Conservation (phyloP, 352 stramenopile species). For the Globisporangium paddicum region DNA sequence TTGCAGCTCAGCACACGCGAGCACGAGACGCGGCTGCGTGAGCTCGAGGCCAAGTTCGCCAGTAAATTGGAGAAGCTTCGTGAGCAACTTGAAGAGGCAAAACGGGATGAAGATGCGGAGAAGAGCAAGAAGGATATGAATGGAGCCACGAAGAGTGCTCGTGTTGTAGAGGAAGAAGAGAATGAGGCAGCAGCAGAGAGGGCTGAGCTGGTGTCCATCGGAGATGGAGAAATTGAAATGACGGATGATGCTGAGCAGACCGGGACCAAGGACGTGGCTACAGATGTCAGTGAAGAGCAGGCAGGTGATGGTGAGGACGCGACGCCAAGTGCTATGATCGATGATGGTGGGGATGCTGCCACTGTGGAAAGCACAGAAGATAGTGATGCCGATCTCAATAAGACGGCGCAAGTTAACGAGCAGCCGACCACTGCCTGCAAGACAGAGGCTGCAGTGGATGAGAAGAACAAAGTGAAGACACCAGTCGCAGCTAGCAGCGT, state of each 20-base stretch:
- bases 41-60: slow-evolving; percentile 44
- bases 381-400: neutral
- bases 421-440: neutral
- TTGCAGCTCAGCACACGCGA: slow-evolving; percentile 28
- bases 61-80: slow-evolving; percentile 44
- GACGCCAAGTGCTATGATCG: neutral
- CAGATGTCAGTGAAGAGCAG: neutral
- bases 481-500: too few species aligned
- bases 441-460: neutral
- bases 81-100: slow-evolving; percentile 35
- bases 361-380: neutral
- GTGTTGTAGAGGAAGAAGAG: slow-evolving; percentile 13
- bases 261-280: neutral
- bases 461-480: neutral
- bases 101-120: slow-evolving; percentile 16
- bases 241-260: neutral
- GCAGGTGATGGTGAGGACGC: neutral
- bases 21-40: slow-evolving; percentile 40
- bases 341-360: neutral
- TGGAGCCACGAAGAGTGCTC: neutral
- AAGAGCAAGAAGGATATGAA: neutral
- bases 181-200: slow-evolving; percentile 14
- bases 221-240: slow-evolving; percentile 7
- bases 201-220: neutral
- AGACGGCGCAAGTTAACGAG: neutral